Evolutionary conservation across 495 filamentous ascomycete genomes (phyloP), one percentile per base, ranked within the genome.

Genomic region (Parathielavia hyrcaniae): DNA sequence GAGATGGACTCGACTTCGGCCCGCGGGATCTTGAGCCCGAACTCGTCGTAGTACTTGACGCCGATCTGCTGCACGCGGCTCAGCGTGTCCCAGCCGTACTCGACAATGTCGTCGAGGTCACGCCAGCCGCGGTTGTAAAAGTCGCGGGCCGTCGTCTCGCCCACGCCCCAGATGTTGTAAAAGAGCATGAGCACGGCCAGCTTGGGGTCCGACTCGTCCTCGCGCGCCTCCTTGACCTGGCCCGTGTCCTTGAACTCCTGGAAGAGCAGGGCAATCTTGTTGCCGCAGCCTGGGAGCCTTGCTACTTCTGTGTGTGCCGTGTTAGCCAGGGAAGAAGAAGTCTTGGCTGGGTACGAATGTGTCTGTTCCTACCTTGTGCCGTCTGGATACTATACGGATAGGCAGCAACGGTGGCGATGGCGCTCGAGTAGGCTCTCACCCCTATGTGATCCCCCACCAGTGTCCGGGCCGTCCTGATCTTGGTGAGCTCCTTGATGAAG

Each of bases 21-120:
- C 2, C 91, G 79, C 1, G 90, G 79, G 17, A 98, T 87, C 35
- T 79, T 80, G 20, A 76, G 68, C 36, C 81, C 76, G 45, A 98
- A 87, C 53, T 97, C 93, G 46, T 95, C 88, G 67, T 91, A 96
- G 68, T 85, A 97, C 67, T 97, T 97, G n/a, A 97, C 70, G 0
- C 93, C 93, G 47, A 98, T 95, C 67, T 97, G 91, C 69, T 95
- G 91, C 2, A 87, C 87, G 16, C 91, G 81, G 0, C 77, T 85
- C 0, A 97, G 76, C 1, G 61, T 71, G 39, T 77, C 64, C 95
- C 95, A 98, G 23, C 88, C 91, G 61, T 85, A 75, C 63, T 95
- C 86, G 55, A 96, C 76, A 8, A 97, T 75, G 64, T 97, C 91
- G 65, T 97, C 91, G 10, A 76, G 57, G 59, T 77, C 74, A 32